Evolutionary conservation across 116 monocot genomes (phyloP).

Genomic region (Posidonia oceanica): DNA sequence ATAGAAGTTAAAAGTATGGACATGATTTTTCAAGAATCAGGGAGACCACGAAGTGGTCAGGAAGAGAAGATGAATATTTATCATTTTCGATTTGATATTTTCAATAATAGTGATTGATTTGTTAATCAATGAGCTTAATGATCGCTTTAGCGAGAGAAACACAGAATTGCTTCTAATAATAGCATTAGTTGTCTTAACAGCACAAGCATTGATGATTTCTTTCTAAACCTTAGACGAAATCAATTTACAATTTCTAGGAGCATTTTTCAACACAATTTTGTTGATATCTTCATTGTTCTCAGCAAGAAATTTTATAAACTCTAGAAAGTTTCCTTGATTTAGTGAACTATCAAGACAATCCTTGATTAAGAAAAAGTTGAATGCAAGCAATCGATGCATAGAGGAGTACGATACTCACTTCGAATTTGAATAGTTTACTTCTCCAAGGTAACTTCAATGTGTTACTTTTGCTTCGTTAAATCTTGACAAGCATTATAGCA

Average conservation of each 20-base stretch:
- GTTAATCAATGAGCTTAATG: too few species aligned
- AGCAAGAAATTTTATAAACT: background rate
- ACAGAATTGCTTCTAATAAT: background rate
- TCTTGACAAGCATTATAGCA: background rate
- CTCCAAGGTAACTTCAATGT: background rate
- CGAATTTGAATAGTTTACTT: background rate
- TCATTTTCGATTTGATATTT: too few species aligned
- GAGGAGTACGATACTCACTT: too few species aligned
- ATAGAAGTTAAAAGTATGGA: too few species aligned
- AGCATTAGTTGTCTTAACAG: background rate
- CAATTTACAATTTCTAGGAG: background rate
- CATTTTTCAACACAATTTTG: background rate
- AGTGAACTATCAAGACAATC: background rate
- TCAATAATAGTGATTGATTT: too few species aligned
- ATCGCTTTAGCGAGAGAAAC: too few species aligned
- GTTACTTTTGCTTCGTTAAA: background rate
- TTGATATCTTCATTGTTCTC: background rate
- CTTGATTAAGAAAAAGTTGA: background rate
- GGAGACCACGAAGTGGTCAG: too few species aligned
- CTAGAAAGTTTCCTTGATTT: background rate
- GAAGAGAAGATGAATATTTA: too few species aligned
- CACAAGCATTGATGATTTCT: background rate
- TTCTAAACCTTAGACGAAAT: background rate
- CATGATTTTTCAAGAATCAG: too few species aligned
- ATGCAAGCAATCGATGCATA: background rate